Conservation (phyloP, 2,329 filamentous ascomycete genomes). For the Pseudocercospora ulei region DNA sequence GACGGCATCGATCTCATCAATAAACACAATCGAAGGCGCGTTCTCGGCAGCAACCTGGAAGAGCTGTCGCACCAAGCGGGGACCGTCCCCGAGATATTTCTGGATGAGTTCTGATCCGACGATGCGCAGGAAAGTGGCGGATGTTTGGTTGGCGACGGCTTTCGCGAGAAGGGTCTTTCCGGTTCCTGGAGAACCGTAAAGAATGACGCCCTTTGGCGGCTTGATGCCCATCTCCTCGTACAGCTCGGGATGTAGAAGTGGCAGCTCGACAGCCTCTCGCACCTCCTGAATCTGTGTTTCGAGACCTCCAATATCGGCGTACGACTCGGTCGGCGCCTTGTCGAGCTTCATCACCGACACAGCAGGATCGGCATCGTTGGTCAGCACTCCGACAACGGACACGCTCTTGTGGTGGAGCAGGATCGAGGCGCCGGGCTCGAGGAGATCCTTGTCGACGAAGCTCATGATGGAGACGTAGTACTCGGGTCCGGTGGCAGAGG, state of each 20-base stretch:
- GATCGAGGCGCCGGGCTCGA: conserved; percentile 92
- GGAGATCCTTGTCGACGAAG: conserved; percentile 95
- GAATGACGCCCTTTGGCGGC: conserved; percentile 96
- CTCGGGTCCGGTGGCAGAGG: conserved; percentile 90
- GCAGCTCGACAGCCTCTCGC: conserved; percentile 89
- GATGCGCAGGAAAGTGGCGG: conserved; percentile 92
- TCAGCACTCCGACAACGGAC: conserved; percentile 92
- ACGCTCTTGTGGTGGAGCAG: conserved; percentile 95
- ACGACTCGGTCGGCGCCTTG: conserved; percentile 95
- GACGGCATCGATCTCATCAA: conserved; percentile 97
- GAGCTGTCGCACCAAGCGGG: conserved; percentile 85
- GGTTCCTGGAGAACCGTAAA: conserved; percentile 93
- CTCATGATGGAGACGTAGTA: conserved; percentile 99
- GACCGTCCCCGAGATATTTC: conserved; percentile 95
- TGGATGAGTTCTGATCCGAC: conserved; percentile 96
- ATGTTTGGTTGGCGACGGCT: conserved; percentile 97
- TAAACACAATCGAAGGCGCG: conserved; percentile 94
- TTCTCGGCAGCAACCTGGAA: conserved; percentile 96
- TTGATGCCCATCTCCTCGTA: conserved; percentile 99
- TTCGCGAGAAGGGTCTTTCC: conserved; percentile 94
- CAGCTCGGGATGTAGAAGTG: conserved; percentile 85
- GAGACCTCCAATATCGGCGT: conserved; percentile 94
- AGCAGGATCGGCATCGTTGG: conserved; percentile 87
- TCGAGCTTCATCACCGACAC: conserved; percentile 99
- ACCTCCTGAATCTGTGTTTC: conserved; percentile 96